Conservation (phyloP, 73 alveolate species). For the Urostyla sp. region DNA sequence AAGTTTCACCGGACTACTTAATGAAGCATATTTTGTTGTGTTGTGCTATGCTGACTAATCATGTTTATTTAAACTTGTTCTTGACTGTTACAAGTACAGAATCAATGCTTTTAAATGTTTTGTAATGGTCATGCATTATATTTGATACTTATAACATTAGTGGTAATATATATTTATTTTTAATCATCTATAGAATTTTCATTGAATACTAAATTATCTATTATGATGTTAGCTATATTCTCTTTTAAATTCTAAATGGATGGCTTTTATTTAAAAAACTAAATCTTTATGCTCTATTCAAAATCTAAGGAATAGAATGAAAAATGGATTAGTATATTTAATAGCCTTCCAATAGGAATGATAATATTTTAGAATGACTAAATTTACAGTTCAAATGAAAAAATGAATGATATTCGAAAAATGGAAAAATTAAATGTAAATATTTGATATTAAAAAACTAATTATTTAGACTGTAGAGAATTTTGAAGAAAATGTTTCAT, state of each 20-base stretch:
- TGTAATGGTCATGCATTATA: slow-evolving; percentile 49
- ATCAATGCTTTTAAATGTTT: slow-evolving; percentile 3
- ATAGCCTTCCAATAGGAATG: slow-evolving; percentile 42
- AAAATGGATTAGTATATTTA: slow-evolving; percentile 32
- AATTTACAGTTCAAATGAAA: slow-evolving; percentile 22
- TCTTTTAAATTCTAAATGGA: slow-evolving; percentile 33
- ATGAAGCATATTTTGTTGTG: not conserved
- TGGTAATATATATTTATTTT: not conserved
- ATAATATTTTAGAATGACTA: slow-evolving; percentile 1
- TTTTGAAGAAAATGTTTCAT: too few relatives aligned
- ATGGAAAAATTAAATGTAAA: slow-evolving; percentile 37
- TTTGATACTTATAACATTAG: not conserved
- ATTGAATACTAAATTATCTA: slow-evolving; percentile 17
- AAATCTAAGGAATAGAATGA: slow-evolving; percentile 7
- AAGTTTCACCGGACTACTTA: too few relatives aligned
- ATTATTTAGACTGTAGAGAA: too few relatives aligned
- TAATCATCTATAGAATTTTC: not conserved
- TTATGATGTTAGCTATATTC: slow-evolving; percentile 24
- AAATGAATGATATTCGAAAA: slow-evolving; percentile 27
- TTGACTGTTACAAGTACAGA: slow-evolving; percentile 22
- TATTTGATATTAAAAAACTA: not conserved
- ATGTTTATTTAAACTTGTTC: slow-evolving; percentile 28
- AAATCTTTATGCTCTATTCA: not conserved
- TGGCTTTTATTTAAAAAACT: not conserved
- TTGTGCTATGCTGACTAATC: slow-evolving; percentile 41